These are phyloP conservation scores for Aspergillus phoenicis DNA, from an alignment of 2,329 filamentous ascomycete species.

Conservation along the genomic window DNA sequence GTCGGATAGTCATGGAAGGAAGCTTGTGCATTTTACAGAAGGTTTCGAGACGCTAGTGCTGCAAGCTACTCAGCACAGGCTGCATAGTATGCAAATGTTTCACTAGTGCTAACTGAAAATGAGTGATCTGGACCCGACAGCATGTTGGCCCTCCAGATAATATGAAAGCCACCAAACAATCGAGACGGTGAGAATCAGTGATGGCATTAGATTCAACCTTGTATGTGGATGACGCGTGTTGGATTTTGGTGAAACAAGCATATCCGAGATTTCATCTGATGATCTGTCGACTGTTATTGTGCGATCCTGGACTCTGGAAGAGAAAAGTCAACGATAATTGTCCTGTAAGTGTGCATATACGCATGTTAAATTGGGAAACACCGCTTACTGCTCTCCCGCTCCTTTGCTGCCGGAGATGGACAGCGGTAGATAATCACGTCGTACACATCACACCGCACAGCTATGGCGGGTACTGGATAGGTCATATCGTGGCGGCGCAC, in stretches of 20 bases:
- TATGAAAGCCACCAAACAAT: not conserved
- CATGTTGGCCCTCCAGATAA: not conserved
- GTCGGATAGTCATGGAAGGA: not conserved
- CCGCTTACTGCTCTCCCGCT: not conserved
- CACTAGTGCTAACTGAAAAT: not conserved
- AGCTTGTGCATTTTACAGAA: not conserved
- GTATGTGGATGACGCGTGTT: not conserved
- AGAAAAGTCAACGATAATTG: not conserved
- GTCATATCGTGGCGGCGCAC: not conserved
- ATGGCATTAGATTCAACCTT: not conserved
- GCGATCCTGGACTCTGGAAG: not conserved
- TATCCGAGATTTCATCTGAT: not conserved
- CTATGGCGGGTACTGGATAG: not conserved
- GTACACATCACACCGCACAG: not conserved
- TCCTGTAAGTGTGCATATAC: not conserved
- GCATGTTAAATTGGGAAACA: not conserved
- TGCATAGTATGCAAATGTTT: not conserved
- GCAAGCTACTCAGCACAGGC: conserved; percentile 3
- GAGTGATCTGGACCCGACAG: conserved; percentile 5
- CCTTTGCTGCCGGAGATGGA: not conserved
- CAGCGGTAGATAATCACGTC: not conserved
- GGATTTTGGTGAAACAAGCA: not conserved
- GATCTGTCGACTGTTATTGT: not conserved
- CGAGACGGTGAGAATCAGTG: not conserved
- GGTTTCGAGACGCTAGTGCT: not conserved